These are phyloP conservation scores for Kwoniella heveanensis DNA, from an alignment of 768 basidiomycete species.

Conservation along the genomic window DNA sequence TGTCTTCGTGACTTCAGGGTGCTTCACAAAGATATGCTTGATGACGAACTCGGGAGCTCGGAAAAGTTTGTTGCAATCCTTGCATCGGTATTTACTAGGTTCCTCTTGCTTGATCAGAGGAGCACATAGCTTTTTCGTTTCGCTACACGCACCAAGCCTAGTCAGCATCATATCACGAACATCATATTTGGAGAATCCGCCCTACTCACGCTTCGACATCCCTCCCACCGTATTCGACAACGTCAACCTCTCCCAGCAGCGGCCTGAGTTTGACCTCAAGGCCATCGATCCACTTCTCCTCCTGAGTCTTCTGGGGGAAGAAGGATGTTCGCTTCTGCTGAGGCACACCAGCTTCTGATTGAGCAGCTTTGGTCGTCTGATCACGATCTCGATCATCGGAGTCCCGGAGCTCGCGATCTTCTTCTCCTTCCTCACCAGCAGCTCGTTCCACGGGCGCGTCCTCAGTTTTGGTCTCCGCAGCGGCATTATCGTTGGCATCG, in stretches of 20 bases:
- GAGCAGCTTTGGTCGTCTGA: not conserved
- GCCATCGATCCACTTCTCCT: conserved; percentile 86
- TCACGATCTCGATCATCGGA: conserved; percentile 9
- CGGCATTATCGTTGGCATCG: conserved; percentile 13
- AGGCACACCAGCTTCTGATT: conserved; percentile 47
- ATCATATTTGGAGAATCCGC: no score
- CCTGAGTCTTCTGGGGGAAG: conserved; percentile 57
- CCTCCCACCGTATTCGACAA: conserved; percentile 85
- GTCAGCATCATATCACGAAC: not conserved
- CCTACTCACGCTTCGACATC: conserved; percentile 77
- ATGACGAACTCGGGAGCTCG: conserved; percentile 95
- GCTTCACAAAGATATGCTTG: conserved; percentile 95
- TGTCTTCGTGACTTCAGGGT: conserved; percentile 74
- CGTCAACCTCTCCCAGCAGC: conserved; percentile 78
- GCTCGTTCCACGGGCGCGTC: conserved; percentile 58
- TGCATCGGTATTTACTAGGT: conserved; percentile 95
- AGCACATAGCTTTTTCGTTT: conserved; percentile 75
- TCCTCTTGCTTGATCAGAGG: conserved; percentile 91
- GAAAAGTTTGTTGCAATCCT: conserved; percentile 91
- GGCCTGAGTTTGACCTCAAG: conserved; percentile 83
- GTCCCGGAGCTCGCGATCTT: conserved; percentile 21
- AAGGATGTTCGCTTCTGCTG: conserved; percentile 49
- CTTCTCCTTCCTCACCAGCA: conserved; percentile 59
- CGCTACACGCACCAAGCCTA: conserved; percentile 59
- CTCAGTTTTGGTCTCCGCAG: conserved; percentile 17